phyloP scores from a whole-genome alignment of 2,329 filamentous ascomycete species.

The Phyllosticta citribraziliensis region DNA sequence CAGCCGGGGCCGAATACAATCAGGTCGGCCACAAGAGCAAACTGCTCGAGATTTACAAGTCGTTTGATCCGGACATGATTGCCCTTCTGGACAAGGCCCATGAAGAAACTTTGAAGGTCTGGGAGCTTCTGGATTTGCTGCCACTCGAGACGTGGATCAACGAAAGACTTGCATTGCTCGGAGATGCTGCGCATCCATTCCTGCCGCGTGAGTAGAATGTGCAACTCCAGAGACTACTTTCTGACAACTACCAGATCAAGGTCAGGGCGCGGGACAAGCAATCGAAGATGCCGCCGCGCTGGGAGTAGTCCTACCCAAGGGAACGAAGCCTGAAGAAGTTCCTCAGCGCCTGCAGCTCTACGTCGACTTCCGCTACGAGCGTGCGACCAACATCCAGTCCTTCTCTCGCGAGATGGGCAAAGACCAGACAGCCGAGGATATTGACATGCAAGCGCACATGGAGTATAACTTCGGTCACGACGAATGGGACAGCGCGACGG shows the following conservation, averaged over 20 bases:
- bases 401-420: slow-evolving; percentile 44
- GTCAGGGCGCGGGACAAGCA: slow-evolving; percentile 52
- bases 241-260: slow-evolving; percentile 35
- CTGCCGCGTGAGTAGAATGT: slow-evolving; percentile 42
- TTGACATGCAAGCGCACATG: slow-evolving; percentile 30
- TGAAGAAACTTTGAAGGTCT: slow-evolving; percentile 27
- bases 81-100: slow-evolving; percentile 31
- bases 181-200: slow-evolving; percentile 61
- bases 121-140: slow-evolving; percentile 43
- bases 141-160: slow-evolving; percentile 46
- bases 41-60: slow-evolving; percentile 31
- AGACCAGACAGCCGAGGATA: slow-evolving; percentile 29
- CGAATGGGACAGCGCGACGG: slow-evolving; percentile 45
- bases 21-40: slow-evolving; percentile 26
- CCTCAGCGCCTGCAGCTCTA: slow-evolving; percentile 48
- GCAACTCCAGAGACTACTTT: slow-evolving; percentile 16
- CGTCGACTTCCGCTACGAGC: slow-evolving; percentile 46
- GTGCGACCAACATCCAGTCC: slow-evolving; percentile 50
- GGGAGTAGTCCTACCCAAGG: slow-evolving; percentile 34
- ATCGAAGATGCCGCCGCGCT: slow-evolving; percentile 59
- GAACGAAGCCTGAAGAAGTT: slow-evolving; percentile 4
- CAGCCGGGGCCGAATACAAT: slow-evolving; percentile 24
- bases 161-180: slow-evolving; percentile 47
- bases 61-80: slow-evolving; percentile 26
- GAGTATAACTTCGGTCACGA: slow-evolving; percentile 50